Conservation (phyloP, 805 yeast genomes). For the Diddensiella transvaalensis region DNA sequence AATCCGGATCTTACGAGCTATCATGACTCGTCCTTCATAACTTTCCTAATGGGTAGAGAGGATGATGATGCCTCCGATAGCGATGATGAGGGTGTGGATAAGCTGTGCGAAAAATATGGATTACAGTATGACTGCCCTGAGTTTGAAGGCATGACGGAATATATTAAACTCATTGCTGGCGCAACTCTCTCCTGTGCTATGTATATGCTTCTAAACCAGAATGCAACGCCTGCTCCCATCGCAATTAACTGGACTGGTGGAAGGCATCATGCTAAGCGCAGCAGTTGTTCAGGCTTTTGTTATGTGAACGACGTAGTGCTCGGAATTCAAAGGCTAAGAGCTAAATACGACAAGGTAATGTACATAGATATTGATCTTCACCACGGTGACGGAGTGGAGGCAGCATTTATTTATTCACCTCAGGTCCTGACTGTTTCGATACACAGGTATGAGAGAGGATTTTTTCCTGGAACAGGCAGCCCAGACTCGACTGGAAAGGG, state of each 20-base stretch:
- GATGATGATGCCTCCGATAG: conserved; percentile 19
- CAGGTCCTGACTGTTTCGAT: conserved; percentile 59
- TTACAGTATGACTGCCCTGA: conserved; percentile 61
- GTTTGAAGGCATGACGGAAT: conserved; percentile 51
- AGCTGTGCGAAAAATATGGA: conserved; percentile 38
- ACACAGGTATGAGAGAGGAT: conserved; percentile 63
- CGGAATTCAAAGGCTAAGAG: conserved; percentile 47
- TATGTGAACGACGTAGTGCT: conserved; percentile 67
- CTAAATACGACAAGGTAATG: conserved; percentile 43
- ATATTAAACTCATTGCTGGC: conserved; percentile 50
- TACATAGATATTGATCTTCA: conserved; percentile 73
- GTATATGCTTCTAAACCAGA: conserved; percentile 26
- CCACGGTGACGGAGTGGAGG: conserved; percentile 78
- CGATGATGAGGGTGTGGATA: conserved; percentile 14
- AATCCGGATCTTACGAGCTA: conserved; percentile 43
- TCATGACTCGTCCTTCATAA: conserved; percentile 47
- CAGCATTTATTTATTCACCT: conserved; percentile 54
- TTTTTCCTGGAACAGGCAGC: conserved; percentile 72
- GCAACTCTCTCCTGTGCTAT: conserved; percentile 52
- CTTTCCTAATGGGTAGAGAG: conserved; percentile 35
- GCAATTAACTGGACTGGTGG: conserved; percentile 80
- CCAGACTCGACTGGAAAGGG: conserved; percentile 40
- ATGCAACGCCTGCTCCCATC: conserved; percentile 23
- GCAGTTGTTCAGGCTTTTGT: conserved; percentile 65
- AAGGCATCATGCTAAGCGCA: conserved; percentile 60